phyloP scores from a whole-genome alignment of 2,329 filamentous ascomycete species.

The Phyllosticta citribraziliensis region DNA sequence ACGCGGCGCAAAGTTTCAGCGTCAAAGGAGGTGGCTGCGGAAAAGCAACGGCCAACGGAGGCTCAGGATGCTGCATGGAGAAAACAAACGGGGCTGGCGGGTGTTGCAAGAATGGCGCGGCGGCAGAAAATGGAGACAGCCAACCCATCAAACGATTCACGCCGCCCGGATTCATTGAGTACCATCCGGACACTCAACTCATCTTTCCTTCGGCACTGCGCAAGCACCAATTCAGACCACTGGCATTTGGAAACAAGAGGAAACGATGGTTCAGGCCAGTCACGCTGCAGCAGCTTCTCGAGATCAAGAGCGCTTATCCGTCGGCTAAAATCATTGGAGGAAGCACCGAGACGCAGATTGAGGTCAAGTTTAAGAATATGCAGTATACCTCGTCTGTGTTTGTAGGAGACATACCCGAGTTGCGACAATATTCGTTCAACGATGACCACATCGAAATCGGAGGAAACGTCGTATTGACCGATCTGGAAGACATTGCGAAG shows the following conservation, averaged over 20 bases:
- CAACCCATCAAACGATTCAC: conserved; percentile 56
- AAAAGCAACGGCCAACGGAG: conserved; percentile 48
- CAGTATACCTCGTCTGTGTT: conserved; percentile 84
- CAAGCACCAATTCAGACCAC: conserved; percentile 69
- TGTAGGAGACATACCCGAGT: conserved; percentile 83
- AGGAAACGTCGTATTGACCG: conserved; percentile 84
- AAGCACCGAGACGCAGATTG: conserved; percentile 94
- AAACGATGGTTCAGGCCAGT: conserved; percentile 91
- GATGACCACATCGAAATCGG: conserved; percentile 83
- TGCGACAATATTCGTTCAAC: conserved; percentile 70
- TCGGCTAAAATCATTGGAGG: conserved; percentile 90
- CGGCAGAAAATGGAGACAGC: conserved; percentile 28
- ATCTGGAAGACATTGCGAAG: conserved; percentile 76
- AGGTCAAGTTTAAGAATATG: conserved; percentile 95
- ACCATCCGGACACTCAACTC: conserved; percentile 85
- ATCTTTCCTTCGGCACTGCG: conserved; percentile 84
- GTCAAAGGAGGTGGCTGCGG: conserved; percentile 43
- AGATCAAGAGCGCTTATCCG: conserved; percentile 81
- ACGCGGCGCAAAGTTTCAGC: conserved; percentile 86
- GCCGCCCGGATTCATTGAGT: conserved; percentile 85
- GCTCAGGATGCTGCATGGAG: conserved; percentile 63
- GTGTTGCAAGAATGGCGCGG: conserved; percentile 30
- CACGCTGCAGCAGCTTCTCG: conserved; percentile 74
- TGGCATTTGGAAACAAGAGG: conserved; percentile 87
- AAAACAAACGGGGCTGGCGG: conserved; percentile 34